These are phyloP conservation scores for Tricholoma bakamatsutake DNA, from an alignment of 768 basidiomycete genomes.

Conservation along the genomic window DNA sequence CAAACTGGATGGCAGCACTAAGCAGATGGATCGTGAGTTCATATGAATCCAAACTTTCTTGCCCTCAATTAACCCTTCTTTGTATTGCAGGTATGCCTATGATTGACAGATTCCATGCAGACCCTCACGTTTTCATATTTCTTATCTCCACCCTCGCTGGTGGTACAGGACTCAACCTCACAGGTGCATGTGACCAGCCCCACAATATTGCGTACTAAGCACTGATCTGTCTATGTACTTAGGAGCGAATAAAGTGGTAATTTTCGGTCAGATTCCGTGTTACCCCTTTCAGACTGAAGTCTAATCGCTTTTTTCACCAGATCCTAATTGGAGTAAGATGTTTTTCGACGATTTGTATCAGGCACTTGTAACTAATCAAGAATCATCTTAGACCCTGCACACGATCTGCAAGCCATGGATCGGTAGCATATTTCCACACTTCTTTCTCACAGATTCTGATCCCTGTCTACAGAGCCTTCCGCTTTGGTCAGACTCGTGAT, in stretches of 20 bases:
- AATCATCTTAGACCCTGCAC: conserved; percentile 71
- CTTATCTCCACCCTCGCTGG: conserved; percentile 90
- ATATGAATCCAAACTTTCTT: neutral
- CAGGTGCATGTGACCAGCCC: conserved; percentile 27
- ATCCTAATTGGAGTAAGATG: conserved; percentile 90
- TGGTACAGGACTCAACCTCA: conserved; percentile 86
- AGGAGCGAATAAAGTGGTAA: conserved; percentile 91
- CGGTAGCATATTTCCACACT: conserved; percentile 25
- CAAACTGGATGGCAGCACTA: conserved; percentile 76
- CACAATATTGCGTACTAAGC: neutral
- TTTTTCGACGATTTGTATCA: neutral
- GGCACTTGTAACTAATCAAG: conserved; percentile 2
- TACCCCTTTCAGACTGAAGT: neutral
- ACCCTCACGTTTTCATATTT: conserved; percentile 71
- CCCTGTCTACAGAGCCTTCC: conserved; percentile 49
- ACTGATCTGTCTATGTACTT: neutral
- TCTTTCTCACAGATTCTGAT: neutral
- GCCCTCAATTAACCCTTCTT: neutral
- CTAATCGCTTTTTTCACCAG: conserved; percentile 29
- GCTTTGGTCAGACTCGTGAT: conserved; percentile 83
- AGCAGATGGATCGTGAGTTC: conserved; percentile 56
- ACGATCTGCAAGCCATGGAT: conserved; percentile 92
- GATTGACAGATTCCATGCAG: conserved; percentile 78
- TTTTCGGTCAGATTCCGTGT: conserved; percentile 54
- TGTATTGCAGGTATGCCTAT: conserved; percentile 64